Conservation (phyloP, 805 yeast genomes). For the Lipomyces mesembrius region DNA sequence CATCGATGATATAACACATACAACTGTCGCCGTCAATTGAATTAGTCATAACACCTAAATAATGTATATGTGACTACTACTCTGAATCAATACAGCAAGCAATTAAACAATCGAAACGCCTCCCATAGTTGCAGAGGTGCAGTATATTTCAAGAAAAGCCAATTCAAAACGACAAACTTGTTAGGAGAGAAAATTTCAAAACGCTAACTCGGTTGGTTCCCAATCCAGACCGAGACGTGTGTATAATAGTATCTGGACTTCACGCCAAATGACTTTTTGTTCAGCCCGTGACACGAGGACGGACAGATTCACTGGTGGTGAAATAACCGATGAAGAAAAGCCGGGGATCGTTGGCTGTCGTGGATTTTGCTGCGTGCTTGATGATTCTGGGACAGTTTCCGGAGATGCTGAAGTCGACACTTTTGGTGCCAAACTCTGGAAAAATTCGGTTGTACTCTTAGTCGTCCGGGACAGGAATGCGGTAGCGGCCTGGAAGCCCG, state of each 20-base stretch:
- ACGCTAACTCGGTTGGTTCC: constrained; percentile 47
- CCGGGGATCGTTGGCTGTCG: constrained; percentile 24
- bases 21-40: neutral
- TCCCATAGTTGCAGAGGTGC: neutral
- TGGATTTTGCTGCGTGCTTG: constrained; percentile 37
- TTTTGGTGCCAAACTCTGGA: constrained; percentile 8
- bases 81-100: neutral
- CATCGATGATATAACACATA: neutral
- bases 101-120: neutral
- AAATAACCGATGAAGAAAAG: neutral
- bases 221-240: constrained; percentile 63
- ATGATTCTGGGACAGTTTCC: neutral
- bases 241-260: constrained; percentile 64
- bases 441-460: constrained; percentile 11
- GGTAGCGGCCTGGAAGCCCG: neutral
- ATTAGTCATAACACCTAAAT: neutral
- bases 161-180: neutral
- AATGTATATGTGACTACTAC: neutral
- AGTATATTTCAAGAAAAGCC: neutral
- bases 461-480: constrained; percentile 18
- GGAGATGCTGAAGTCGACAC: constrained; percentile 3
- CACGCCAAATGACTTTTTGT: constrained; percentile 64
- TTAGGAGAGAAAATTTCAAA: neutral
- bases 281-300: constrained; percentile 56
- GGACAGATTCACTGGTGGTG: neutral